Evolutionary conservation across 768 basidiomycete species (phyloP).

Genomic region (Lentinula sp.): DNA sequence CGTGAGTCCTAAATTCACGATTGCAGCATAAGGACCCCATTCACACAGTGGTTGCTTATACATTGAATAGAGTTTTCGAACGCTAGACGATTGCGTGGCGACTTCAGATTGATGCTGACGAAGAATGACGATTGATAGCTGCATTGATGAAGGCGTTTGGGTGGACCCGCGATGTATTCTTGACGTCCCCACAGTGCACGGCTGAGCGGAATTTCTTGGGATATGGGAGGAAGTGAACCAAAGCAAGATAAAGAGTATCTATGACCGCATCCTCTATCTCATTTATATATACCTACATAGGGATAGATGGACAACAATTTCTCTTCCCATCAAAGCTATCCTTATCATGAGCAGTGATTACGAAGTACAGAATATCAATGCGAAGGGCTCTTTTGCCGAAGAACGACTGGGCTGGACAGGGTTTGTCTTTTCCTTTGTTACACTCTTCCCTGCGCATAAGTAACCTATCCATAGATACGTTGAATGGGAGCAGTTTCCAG

Average conservation of each 20-base stretch:
- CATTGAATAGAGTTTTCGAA: too few relatives aligned
- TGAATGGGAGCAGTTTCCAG: slow-evolving; percentile 43
- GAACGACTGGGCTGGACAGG: slow-evolving; percentile 33
- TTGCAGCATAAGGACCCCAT: too few relatives aligned
- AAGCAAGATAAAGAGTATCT: not conserved
- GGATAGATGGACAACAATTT: not conserved
- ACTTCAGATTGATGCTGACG: too few relatives aligned
- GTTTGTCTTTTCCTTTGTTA: slow-evolving; percentile 14
- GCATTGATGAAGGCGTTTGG: too few relatives aligned
- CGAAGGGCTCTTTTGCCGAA: slow-evolving; percentile 27
- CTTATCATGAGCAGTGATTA: not conserved
- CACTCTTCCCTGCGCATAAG: not conserved
- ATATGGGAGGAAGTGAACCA: not conserved
- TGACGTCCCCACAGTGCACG: not conserved
- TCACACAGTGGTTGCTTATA: too few relatives aligned
- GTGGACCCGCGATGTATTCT: not conserved
- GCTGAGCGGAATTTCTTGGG: not conserved
- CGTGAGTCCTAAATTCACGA: too few relatives aligned
- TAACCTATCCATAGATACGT: slow-evolving; percentile 27
- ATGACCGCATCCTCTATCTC: not conserved
- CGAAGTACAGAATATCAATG: not conserved
- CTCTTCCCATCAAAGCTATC: not conserved
- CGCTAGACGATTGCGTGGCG: too few relatives aligned
- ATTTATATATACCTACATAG: not conserved
- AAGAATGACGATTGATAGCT: too few relatives aligned